A percentile compares a stretch with the other conserved stretches of the same genome.
These are phyloP conservation scores for Colletotrichum chlorophyti DNA, from an alignment of 2,329 filamentous ascomycete species.

Conservation along the genomic window DNA sequence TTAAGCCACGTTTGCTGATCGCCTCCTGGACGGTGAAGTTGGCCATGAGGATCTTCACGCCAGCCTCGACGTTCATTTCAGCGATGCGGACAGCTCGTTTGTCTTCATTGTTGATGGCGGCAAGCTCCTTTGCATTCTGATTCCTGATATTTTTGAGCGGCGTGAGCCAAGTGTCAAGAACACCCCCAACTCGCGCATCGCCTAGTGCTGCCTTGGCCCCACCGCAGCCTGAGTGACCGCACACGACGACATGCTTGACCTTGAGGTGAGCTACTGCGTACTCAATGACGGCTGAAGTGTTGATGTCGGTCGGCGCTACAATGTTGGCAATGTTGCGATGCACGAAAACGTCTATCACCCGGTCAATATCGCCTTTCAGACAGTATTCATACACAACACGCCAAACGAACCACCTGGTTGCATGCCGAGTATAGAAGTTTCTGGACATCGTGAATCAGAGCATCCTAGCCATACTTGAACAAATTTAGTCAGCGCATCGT, in stretches of 20 bases:
- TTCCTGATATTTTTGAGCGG: conserved; percentile 53
- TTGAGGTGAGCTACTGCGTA: conserved; percentile 78
- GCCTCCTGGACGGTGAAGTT: conserved; percentile 75
- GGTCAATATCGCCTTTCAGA: too few relatives aligned
- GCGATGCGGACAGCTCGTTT: conserved; percentile 68
- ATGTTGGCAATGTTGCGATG: conserved; percentile 93
- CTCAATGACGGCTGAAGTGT: conserved; percentile 77
- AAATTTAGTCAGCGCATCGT: neutral
- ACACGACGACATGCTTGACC: conserved; percentile 74
- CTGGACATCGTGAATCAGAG: conserved; percentile 84
- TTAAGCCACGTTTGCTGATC: conserved; percentile 71
- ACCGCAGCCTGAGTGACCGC: conserved; percentile 73
- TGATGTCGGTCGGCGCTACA: conserved; percentile 76
- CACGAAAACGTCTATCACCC: conserved; percentile 88
- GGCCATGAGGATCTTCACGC: conserved; percentile 71
- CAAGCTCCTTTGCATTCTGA: conserved; percentile 61
- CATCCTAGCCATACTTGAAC: conserved; percentile 91
- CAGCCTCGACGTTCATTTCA: conserved; percentile 77
- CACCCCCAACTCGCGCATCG: conserved; percentile 55
- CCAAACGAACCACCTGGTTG: too few relatives aligned
- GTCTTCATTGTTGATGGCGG: conserved; percentile 57
- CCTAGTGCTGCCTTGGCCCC: conserved; percentile 67
- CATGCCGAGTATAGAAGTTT: conserved; percentile 80
- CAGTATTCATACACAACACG: too few relatives aligned
- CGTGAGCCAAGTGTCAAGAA: conserved; percentile 62